Conservation (phyloP, 139 green algal species). For the Nannochloris sp. region DNA sequence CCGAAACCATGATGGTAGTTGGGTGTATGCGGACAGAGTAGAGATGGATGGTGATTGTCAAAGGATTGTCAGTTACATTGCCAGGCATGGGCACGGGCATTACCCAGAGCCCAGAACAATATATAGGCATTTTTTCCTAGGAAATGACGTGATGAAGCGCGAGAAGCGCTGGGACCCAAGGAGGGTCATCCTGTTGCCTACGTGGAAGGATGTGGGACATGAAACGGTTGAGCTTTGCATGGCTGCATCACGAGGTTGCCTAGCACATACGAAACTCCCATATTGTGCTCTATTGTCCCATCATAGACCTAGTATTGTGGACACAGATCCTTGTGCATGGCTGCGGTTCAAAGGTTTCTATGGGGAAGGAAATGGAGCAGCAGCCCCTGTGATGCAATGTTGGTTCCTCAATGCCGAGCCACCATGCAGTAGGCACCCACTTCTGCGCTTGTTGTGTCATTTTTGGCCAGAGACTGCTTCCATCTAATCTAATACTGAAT, state of each 20-base stretch:
- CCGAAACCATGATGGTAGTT: conserved; percentile 35
- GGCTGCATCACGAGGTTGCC: too few species aligned
- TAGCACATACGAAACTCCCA: too few species aligned
- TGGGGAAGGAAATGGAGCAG: conserved; percentile 4
- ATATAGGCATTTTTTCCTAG: conserved; percentile 20
- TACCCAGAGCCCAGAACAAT: conserved; percentile 23
- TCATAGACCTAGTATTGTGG: neutral
- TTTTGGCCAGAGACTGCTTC: conserved; percentile 13
- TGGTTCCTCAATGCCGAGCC: conserved; percentile 15
- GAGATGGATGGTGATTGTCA: conserved; percentile 1
- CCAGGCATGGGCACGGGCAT: conserved; percentile 34
- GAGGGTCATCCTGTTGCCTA: conserved; percentile 17
- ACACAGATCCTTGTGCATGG: conserved; percentile 6
- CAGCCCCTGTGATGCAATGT: conserved; percentile 3
- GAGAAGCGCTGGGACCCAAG: conserved; percentile 9
- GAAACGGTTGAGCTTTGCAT: too few species aligned
- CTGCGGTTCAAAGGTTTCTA: conserved; percentile 16
- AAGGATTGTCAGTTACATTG: conserved; percentile 24
- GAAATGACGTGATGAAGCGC: neutral
- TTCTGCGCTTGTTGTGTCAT: conserved; percentile 17
- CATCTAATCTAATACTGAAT: too few species aligned
- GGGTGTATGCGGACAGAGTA: conserved; percentile 20
- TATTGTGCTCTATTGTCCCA: too few species aligned
- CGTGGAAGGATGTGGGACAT: neutral
- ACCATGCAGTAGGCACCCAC: conserved; percentile 6